These are phyloP conservation scores for Lolium perenne DNA, from an alignment of 176 grass and related monocot species.

Conservation along the genomic window DNA sequence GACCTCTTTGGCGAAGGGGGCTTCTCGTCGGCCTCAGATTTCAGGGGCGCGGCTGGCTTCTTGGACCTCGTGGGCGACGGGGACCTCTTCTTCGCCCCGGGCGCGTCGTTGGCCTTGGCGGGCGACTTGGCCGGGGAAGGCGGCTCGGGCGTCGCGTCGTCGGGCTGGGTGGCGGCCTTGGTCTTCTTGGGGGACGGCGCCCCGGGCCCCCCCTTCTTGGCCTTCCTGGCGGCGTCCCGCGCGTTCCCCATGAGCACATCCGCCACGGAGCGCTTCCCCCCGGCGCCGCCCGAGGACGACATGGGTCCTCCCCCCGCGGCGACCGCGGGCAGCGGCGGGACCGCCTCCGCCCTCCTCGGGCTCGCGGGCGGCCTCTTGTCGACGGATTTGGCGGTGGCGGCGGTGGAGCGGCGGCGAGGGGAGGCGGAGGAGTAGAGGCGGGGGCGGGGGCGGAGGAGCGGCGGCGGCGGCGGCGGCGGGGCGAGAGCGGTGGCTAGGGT, in stretches of 20 bases:
- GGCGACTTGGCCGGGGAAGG: conserved; percentile 44
- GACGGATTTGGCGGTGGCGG: conserved; percentile 43
- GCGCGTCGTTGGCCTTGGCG: conserved; percentile 26
- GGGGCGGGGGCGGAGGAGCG: not conserved
- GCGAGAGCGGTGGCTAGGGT: conserved; percentile 45
- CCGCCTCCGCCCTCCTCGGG: conserved; percentile 29
- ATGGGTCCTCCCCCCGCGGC: conserved; percentile 34
- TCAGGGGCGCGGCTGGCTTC: not conserved
- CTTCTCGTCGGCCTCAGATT: conserved; percentile 40
- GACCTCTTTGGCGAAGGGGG: conserved; percentile 54
- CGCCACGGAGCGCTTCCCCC: conserved; percentile 69
- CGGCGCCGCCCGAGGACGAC: conserved; percentile 52
- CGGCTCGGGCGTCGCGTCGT: conserved; percentile 33
- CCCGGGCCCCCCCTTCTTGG: conserved; percentile 39
- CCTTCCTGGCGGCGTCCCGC: conserved; percentile 67
- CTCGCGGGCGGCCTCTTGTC: conserved; percentile 40
- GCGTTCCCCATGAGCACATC: conserved; percentile 94
- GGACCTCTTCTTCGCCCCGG: conserved; percentile 30
- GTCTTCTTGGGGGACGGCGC: conserved; percentile 65
- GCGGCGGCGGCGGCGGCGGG: not conserved
- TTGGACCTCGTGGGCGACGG: conserved; percentile 49
- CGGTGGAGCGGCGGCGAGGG: conserved; percentile 25
- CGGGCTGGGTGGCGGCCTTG: conserved; percentile 15
- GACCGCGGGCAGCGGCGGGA: not conserved
- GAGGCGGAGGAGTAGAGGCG: conserved; percentile 21